Base-by-base conservation (phyloP, 2,329 filamentous ascomycete species). In the Phyllosticta citrichinensis region DNA sequence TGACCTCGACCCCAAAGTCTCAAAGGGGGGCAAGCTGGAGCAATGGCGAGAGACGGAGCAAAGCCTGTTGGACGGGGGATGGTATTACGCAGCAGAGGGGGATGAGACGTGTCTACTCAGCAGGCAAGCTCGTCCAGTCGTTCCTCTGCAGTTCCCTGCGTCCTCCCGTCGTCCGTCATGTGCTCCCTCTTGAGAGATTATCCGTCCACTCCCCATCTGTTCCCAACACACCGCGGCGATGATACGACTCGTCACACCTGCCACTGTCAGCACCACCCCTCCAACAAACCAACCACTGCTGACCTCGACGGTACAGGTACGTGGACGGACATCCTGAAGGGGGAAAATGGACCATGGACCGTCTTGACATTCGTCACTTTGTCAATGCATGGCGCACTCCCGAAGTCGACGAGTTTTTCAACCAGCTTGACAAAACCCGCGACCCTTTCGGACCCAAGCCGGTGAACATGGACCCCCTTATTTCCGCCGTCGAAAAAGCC, bases 1-100 rank as follows among this genome's bases (percentile, higher is more conserved):
- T 0, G 78, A 80, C 64, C 69, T 80, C 5, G 78, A 80, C 61
- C 70, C 77, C 64, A 80, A 80, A 65, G 60, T 62, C 6, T 55
- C 60, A 8, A 62, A 55, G 35, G 60, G 60, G 2, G 60, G 60
- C 3, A 62, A 62, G 33, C 51, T 62, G 17, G 55, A 62, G 55
- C 60, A 62, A 27, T 62, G 60, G 60, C 51, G 52, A 5, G 60
- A 54, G 11, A 62, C 56, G n/a, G 60, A 62, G 20, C 30, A 52
- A n/a, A 24, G 22, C 24, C n/a, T 62, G 51, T 8, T 62, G 12
- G 19, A 58, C 8, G 60, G 53, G 11, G 20, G 52, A 10, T 62
- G 60, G 60, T 62, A 62, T 25, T 52, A 30, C 19, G 55, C 52
- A 19, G 19, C 24, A 5, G 25, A 24, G 40, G 55, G 47, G n/a